A percentile compares a stretch with the other conserved stretches of the same genome.
phyloP scores from a whole-genome alignment of 2,329 filamentous ascomycete species.

The Lojkania enalia region DNA sequence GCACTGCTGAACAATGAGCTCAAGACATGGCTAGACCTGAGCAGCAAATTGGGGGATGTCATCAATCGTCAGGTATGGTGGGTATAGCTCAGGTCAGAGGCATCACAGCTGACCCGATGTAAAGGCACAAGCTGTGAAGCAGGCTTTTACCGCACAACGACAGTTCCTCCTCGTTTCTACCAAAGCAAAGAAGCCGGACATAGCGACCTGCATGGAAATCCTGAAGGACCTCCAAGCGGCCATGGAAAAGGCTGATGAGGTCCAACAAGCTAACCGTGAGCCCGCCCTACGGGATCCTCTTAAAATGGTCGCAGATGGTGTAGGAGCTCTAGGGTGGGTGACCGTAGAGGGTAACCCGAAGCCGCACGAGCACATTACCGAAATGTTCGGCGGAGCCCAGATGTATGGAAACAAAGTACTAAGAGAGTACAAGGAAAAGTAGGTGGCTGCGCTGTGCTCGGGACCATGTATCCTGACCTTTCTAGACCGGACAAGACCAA shows the following conservation, averaged over 20 bases:
- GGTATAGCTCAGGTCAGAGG: neutral
- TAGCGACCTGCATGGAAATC: slow-evolving; percentile 71
- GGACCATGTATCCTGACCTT: slow-evolving; percentile 17
- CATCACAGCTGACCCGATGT: slow-evolving; percentile 4
- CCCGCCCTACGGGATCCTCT: slow-evolving; percentile 79
- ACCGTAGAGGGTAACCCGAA: slow-evolving; percentile 69
- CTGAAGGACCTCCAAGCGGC: slow-evolving; percentile 85
- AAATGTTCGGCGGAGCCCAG: slow-evolving; percentile 80
- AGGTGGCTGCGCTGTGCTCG: slow-evolving; percentile 30
- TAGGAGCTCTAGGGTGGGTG: slow-evolving; percentile 89
- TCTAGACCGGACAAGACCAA: slow-evolving; percentile 69
- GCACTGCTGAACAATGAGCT: slow-evolving; percentile 73
- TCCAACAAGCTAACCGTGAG: slow-evolving; percentile 79
- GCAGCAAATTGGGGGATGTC: slow-evolving; percentile 74
- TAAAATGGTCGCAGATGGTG: slow-evolving; percentile 85
- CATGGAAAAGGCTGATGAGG: slow-evolving; percentile 75
- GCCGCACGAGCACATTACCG: slow-evolving; percentile 82
- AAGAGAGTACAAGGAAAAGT: slow-evolving; percentile 86
- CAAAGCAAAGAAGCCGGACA: slow-evolving; percentile 88
- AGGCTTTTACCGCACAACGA: slow-evolving; percentile 81
- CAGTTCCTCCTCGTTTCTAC: slow-evolving; percentile 86
- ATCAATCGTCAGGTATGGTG: slow-evolving; percentile 75
- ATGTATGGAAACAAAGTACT: slow-evolving; percentile 95
- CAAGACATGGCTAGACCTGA: slow-evolving; percentile 75
- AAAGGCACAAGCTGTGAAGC: slow-evolving; percentile 59